A percentile compares a stretch with the other conserved stretches of the same genome.
phyloP scores from a whole-genome alignment of 805 yeast species.

The Deakozyma indianensis region DNA sequence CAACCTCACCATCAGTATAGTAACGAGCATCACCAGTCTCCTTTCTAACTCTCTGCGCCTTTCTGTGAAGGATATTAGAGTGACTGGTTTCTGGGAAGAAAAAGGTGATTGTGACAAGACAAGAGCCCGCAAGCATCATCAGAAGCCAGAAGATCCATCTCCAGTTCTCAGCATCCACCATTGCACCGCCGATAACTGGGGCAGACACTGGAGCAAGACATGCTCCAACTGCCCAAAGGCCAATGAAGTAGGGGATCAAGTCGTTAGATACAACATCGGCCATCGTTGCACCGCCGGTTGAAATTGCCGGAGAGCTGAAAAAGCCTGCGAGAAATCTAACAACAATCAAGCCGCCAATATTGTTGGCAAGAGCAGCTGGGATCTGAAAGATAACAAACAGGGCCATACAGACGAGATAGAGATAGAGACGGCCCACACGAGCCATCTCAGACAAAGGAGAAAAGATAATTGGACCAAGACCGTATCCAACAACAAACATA shows the following conservation, averaged over 20 bases:
- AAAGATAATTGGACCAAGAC: slow-evolving; percentile 40
- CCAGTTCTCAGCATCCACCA: slow-evolving; percentile 33
- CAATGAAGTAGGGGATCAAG: slow-evolving; percentile 31
- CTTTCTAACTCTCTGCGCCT: slow-evolving; percentile 33
- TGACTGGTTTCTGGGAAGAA: neutral
- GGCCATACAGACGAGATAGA: slow-evolving; percentile 32
- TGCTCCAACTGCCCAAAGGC: slow-evolving; percentile 39
- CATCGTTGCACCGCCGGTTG: slow-evolving; percentile 45
- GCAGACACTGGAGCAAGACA: slow-evolving; percentile 42
- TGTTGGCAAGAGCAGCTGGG: slow-evolving; percentile 37
- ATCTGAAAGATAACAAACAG: slow-evolving; percentile 38
- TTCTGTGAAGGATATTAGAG: slow-evolving; percentile 28
- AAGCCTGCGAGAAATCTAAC: slow-evolving; percentile 41
- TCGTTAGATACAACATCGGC: slow-evolving; percentile 34
- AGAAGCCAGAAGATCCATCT: slow-evolving; percentile 43
- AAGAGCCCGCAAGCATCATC: slow-evolving; percentile 25
- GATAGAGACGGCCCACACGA: slow-evolving; percentile 35
- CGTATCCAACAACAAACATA: slow-evolving; percentile 45
- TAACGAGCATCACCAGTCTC: slow-evolving; percentile 25
- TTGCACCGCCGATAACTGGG: slow-evolving; percentile 41
- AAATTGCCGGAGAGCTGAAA: slow-evolving; percentile 40
- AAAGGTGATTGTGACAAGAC: slow-evolving; percentile 13
- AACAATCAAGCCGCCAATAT: slow-evolving; percentile 36
- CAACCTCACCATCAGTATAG: slow-evolving; percentile 10
- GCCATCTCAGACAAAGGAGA: slow-evolving; percentile 43